phyloP scores from a whole-genome alignment of 2,329 filamentous ascomycete genomes.

The Fusarium zealandicum region DNA sequence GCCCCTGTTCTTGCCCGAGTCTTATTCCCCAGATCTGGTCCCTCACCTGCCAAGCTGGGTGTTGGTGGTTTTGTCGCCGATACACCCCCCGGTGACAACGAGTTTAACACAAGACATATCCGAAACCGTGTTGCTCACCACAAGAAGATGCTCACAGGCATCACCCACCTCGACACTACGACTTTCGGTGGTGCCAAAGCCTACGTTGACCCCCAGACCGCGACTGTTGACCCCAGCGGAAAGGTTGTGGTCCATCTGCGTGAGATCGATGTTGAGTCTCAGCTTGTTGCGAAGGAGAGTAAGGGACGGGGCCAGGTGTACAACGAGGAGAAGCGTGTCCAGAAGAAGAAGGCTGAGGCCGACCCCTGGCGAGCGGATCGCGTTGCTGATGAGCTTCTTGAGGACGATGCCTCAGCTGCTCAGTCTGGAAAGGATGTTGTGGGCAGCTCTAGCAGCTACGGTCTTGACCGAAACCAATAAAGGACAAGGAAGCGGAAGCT shows the following conservation, averaged over 20 bases:
- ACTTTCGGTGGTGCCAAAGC: conserved; percentile 62
- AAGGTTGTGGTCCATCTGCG: conserved; percentile 55
- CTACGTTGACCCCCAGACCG: conserved; percentile 55
- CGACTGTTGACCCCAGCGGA: conserved; percentile 58
- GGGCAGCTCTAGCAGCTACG: conserved; percentile 50
- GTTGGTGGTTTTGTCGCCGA: conserved; percentile 62
- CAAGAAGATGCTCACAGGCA: conserved; percentile 44
- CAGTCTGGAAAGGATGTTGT: conserved; percentile 56
- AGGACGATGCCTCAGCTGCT: conserved; percentile 9
- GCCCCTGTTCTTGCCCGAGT: conserved; percentile 60
- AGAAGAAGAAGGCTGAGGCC: conserved; percentile 9
- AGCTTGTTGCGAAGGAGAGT: conserved; percentile 57
- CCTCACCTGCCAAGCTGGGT: conserved; percentile 54
- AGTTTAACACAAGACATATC: conserved; percentile 48
- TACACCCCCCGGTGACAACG: conserved; percentile 51
- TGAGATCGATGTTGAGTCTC: conserved; percentile 49
- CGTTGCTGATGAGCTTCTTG: conserved; percentile 43
- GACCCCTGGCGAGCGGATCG: conserved; percentile 35
- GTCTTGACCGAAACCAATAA: conserved; percentile 42
- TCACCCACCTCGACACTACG: conserved; percentile 55
- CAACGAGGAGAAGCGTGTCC: conserved; percentile 36
- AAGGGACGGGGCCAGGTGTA: conserved; percentile 48
- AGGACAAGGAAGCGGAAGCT: conserved; percentile 11
- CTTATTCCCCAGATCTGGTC: conserved; percentile 52
- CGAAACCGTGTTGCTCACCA: conserved; percentile 22